These are phyloP conservation scores for Coniferiporia sulphurascens DNA, from an alignment of 1,284 basidiomycete species.

Conservation along the genomic window DNA sequence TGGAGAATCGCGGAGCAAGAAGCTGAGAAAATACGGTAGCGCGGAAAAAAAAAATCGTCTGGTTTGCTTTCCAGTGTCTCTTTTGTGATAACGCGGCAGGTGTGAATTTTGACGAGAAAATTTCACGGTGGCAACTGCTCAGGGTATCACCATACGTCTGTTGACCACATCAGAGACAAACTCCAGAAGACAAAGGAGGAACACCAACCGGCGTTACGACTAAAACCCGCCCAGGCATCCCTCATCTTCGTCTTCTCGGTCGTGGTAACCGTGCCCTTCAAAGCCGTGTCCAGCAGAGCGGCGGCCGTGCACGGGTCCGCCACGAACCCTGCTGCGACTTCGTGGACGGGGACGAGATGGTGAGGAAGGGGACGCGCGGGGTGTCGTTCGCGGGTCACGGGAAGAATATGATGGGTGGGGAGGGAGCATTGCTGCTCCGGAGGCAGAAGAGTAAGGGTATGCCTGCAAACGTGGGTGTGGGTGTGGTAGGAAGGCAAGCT, in stretches of 20 bases:
- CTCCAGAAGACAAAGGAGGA: background rate
- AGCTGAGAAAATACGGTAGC: too few relatives aligned
- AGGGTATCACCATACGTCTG: too few relatives aligned
- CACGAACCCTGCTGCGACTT: constrained; percentile 9
- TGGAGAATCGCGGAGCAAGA: too few relatives aligned
- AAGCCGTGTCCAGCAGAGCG: background rate
- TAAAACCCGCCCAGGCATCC: constrained; percentile 16
- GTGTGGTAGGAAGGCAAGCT: constrained; percentile 15
- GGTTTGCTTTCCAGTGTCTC: too few relatives aligned
- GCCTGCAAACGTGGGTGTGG: background rate
- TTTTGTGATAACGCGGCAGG: too few relatives aligned
- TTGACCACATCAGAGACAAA: too few relatives aligned
- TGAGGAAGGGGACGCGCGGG: background rate
- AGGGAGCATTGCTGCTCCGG: background rate
- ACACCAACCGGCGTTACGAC: background rate
- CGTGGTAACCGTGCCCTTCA: background rate
- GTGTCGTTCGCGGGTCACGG: background rate
- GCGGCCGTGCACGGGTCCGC: background rate
- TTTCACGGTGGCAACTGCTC: too few relatives aligned
- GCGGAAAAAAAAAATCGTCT: too few relatives aligned
- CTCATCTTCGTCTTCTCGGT: background rate
- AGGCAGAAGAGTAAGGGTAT: background rate
- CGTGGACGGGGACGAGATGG: background rate
- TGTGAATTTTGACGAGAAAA: too few relatives aligned
- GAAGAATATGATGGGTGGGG: background rate